phyloP scores from a whole-genome alignment of 768 basidiomycete species.

The Termitomyces eurrhizus region DNA sequence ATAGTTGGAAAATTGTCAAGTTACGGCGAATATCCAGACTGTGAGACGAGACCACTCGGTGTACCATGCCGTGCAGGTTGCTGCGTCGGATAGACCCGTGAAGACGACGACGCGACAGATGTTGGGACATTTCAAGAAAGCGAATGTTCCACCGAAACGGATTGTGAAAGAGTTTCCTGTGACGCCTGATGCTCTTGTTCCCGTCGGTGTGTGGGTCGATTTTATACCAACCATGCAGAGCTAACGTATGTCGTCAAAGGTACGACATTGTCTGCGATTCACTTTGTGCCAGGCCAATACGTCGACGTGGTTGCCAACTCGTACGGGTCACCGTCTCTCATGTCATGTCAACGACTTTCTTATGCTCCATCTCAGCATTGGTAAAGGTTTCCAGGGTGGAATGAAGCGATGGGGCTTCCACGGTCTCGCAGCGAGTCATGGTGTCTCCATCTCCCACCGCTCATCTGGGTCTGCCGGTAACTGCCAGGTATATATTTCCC shows the following conservation, averaged over 20 bases:
- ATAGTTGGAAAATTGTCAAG: slow-evolving; percentile 86
- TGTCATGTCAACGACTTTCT: not conserved
- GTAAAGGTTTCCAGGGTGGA: slow-evolving; percentile 94
- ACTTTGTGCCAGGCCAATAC: slow-evolving; percentile 96
- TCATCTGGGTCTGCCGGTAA: slow-evolving; percentile 91
- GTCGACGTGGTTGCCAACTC: slow-evolving; percentile 90
- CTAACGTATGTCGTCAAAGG: slow-evolving; percentile 46
- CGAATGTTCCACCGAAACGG: slow-evolving; percentile 77
- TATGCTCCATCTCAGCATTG: slow-evolving; percentile 53
- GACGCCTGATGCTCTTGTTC: slow-evolving; percentile 84
- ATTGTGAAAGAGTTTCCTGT: slow-evolving; percentile 88
- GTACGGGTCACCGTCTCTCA: slow-evolving; percentile 44
- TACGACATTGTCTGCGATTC: slow-evolving; percentile 83
- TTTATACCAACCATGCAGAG: not conserved
- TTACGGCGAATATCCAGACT: slow-evolving; percentile 72
- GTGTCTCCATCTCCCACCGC: slow-evolving; percentile 93
- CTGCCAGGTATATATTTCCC: slow-evolving; percentile 65
- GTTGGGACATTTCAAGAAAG: slow-evolving; percentile 86
- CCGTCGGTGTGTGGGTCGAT: slow-evolving; percentile 62
- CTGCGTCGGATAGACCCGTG: slow-evolving; percentile 68
- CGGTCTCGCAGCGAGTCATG: slow-evolving; percentile 90
- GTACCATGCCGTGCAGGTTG: slow-evolving; percentile 93
- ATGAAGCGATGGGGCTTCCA: slow-evolving; percentile 98
- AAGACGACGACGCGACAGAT: slow-evolving; percentile 76
- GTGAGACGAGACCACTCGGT: slow-evolving; percentile 61